These are phyloP conservation scores for Tarenaya hassleriana DNA, from an alignment of 345 rosid genomes.

Conservation along the genomic window DNA sequence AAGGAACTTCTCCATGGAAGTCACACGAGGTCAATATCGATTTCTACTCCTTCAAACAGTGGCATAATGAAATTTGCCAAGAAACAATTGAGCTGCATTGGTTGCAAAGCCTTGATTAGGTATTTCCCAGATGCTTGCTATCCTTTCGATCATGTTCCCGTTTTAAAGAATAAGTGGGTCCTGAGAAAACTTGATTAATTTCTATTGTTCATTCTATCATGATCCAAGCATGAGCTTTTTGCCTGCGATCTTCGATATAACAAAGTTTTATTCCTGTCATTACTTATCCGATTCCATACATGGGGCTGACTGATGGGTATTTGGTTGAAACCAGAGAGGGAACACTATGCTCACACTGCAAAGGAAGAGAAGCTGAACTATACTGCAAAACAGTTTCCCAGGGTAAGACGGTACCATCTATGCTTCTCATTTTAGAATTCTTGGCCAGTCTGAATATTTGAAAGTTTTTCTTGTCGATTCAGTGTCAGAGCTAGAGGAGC, in stretches of 20 bases:
- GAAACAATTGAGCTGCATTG: slow-evolving; percentile 78
- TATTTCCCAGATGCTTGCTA: slow-evolving; percentile 19
- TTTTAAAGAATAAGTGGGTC: slow-evolving; percentile 9
- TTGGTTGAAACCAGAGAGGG: slow-evolving; percentile 28
- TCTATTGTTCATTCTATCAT: slow-evolving; percentile 11
- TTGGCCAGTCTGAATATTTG: background rate
- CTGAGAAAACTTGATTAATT: background rate
- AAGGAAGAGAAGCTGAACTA: slow-evolving; percentile 91
- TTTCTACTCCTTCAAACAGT: slow-evolving; percentile 79
- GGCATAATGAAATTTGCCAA: slow-evolving; percentile 95
- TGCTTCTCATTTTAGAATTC: slow-evolving; percentile 12
- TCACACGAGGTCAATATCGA: slow-evolving; percentile 90
- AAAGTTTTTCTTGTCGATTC: slow-evolving; percentile 22
- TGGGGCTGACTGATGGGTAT: slow-evolving; percentile 8
- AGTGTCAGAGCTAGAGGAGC: slow-evolving; percentile 81
- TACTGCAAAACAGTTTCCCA: slow-evolving; percentile 85
- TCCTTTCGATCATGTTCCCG: slow-evolving; percentile 12
- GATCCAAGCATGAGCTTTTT: background rate
- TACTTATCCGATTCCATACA: slow-evolving; percentile 1
- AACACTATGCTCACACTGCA: slow-evolving; percentile 79
- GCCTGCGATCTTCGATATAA: background rate
- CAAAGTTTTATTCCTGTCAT: background rate
- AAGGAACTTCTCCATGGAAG: slow-evolving; percentile 85
- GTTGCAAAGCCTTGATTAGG: slow-evolving; percentile 84
- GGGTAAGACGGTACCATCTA: slow-evolving; percentile 40